Evolutionary conservation across 179 eudicot genomes (phyloP).

Genomic region (Vitellaria paradoxa): DNA sequence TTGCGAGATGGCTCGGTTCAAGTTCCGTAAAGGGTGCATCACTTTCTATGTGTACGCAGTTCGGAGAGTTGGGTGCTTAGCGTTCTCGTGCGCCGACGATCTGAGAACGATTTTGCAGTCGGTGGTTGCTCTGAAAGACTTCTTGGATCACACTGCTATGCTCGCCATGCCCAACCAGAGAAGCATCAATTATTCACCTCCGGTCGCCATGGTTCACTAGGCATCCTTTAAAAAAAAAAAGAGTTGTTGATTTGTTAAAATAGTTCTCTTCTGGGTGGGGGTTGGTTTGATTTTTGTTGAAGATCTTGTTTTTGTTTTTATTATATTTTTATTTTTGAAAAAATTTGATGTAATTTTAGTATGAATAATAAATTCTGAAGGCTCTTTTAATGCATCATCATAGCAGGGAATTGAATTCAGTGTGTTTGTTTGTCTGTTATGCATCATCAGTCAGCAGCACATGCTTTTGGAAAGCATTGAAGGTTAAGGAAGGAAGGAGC

Average conservation of each 20-base stretch:
- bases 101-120: slow-evolving; percentile 49
- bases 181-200: slow-evolving; percentile 34
- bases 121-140: slow-evolving; percentile 70
- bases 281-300: neutral
- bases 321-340: neutral
- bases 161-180: slow-evolving; percentile 88
- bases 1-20: slow-evolving; percentile 82
- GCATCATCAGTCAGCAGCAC: too few relatives aligned
- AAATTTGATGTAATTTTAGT: slow-evolving; percentile 5
- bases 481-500: neutral
- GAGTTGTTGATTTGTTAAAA: neutral
- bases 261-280: neutral
- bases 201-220: slow-evolving; percentile 54
- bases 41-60: slow-evolving; percentile 89
- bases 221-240: slow-evolving; percentile 11
- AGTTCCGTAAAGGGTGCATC: slow-evolving; percentile 84
- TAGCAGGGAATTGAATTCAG: neutral
- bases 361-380: neutral
- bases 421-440: neutral
- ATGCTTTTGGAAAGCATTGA: neutral
- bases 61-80: slow-evolving; percentile 36
- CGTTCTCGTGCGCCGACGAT: slow-evolving; percentile 69
- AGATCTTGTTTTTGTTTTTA: neutral
- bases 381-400: too few relatives aligned
- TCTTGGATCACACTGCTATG: slow-evolving; percentile 95